Base-by-base conservation (phyloP, 2,329 filamentous ascomycete genomes). In the Rosellinia necatrix region DNA sequence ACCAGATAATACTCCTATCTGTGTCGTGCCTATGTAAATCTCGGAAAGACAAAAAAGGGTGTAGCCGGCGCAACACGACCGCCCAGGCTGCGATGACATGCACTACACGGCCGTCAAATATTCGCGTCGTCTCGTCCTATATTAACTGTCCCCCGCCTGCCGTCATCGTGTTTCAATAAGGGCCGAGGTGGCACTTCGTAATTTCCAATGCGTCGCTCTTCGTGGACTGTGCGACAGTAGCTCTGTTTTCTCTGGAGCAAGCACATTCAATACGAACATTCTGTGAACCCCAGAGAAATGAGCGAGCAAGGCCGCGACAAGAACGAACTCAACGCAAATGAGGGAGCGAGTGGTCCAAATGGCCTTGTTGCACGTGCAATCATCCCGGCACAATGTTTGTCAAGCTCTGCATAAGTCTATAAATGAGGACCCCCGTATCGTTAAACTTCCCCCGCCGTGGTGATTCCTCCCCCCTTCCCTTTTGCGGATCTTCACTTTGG, bases 161-260 rank as follows among this genome's bases (percentile, higher is more conserved):
- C n/a, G n/a, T n/a, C n/a, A n/a, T n/a, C n/a, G n/a, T 62, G 64
- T 67, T 63, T 67, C 63, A 64, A 53, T 53, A 42, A 38, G 49
- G 56, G 41, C 54, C 56, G 59, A 64, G 55, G 63, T 67, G 61
- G 61, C 61, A 66, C 65, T 42, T 62, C 54, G 57, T 63, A 65
- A 66, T 67, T 55, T 64, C 60, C 62, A 58, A 19, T 34, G 13
- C 21, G 21, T 48, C 52, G 17, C 43, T 47, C 49, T 19, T 37
- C 37, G 60, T 63, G 30, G 37, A 10, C 44, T 57, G 66, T 67
- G 50, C 48, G 43, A 66, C 64, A 13, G 41, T 59, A 64, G 15
- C 58, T 59, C 13, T 27, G 22, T 32, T 32, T 15, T 65, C 35
- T 57, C 53, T 65, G 60, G 61, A 53, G 63, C 58, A 66, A 64